A percentile compares a stretch with the other conserved stretches of the same genome.
Conservation (phyloP, 2,329 filamentous ascomycete genomes). For the Ophiostoma sp. region DNA sequence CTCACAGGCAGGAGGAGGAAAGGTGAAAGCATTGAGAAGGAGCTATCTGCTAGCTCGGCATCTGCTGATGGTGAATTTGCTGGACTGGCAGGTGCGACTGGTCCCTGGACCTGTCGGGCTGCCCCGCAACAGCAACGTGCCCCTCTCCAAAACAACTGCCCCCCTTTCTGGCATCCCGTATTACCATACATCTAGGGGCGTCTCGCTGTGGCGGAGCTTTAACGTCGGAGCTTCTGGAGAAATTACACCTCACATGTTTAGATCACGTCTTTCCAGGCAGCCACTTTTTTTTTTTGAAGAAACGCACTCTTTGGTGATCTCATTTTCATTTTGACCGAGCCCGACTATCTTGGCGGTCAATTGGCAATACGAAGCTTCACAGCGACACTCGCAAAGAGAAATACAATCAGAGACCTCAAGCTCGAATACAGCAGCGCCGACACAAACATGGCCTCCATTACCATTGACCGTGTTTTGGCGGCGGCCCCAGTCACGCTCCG, state of each 20-base stretch:
- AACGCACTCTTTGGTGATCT: not conserved
- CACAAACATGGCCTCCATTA: slow-evolving; percentile 43
- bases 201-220: slow-evolving; percentile 16
- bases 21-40: not conserved
- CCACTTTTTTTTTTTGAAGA: not conserved
- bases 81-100: not conserved
- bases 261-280: not conserved
- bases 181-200: not conserved
- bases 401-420: not conserved
- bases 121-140: slow-evolving; percentile 32
- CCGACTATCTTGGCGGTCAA: not conserved
- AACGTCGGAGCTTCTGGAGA: slow-evolving; percentile 2
- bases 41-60: not conserved
- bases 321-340: not conserved
- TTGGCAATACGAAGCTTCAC: not conserved
- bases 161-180: slow-evolving; percentile 17
- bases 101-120: slow-evolving; percentile 20
- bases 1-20: not conserved
- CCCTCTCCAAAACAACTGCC: slow-evolving; percentile 28
- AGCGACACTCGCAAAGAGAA: not conserved
- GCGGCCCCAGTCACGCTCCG: slow-evolving; percentile 80
- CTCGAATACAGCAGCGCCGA: not conserved
- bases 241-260: not conserved
- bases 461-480: slow-evolving; percentile 72
- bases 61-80: not conserved